Conservation (phyloP, 495 filamentous ascomycete species). For the Hamigera avellanea region DNA sequence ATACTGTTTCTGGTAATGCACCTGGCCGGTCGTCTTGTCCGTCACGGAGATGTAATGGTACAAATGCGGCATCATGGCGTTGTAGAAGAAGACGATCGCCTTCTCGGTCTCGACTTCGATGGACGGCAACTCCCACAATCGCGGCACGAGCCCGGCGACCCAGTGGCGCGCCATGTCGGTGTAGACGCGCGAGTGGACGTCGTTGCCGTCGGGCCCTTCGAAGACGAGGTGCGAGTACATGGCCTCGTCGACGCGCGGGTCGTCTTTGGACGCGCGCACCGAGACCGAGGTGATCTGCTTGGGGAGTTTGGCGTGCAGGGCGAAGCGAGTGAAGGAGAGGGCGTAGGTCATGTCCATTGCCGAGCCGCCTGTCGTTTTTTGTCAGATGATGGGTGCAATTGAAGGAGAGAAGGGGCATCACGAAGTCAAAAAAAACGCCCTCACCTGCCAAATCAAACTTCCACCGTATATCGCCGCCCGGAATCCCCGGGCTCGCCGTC, state of each 20-base stretch:
- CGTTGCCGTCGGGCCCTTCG: conserved; percentile 5
- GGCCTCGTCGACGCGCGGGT: conserved; percentile 19
- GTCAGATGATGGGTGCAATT: neutral
- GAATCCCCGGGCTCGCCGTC: conserved; percentile 9
- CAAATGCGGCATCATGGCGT: conserved; percentile 24
- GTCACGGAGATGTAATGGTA: conserved; percentile 26
- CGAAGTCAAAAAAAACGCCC: no score
- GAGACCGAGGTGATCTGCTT: conserved; percentile 7
- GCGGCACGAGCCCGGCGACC: conserved; percentile 12
- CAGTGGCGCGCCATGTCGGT: conserved; percentile 15
- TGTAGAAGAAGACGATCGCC: conserved; percentile 22
- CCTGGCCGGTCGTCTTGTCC: conserved; percentile 18
- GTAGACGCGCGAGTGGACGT: conserved; percentile 12
- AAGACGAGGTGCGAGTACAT: conserved; percentile 19
- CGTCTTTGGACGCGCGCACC: conserved; percentile 6
- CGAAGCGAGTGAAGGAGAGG: conserved; percentile 14
- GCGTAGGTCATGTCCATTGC: conserved; percentile 16
- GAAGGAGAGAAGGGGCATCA: neutral
- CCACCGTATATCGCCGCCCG: conserved; percentile 42
- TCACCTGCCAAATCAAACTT: conserved; percentile 39
- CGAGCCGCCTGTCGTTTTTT: conserved; percentile 8
- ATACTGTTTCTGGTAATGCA: conserved; percentile 30
- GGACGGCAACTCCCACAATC: conserved; percentile 19
- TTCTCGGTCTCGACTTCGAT: conserved; percentile 25
- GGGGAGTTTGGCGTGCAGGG: conserved; percentile 7